Evolutionary conservation across 192 early-diverging fungal genomes (phyloP).

Genomic region (Gryganskiella cystojenkinii): DNA sequence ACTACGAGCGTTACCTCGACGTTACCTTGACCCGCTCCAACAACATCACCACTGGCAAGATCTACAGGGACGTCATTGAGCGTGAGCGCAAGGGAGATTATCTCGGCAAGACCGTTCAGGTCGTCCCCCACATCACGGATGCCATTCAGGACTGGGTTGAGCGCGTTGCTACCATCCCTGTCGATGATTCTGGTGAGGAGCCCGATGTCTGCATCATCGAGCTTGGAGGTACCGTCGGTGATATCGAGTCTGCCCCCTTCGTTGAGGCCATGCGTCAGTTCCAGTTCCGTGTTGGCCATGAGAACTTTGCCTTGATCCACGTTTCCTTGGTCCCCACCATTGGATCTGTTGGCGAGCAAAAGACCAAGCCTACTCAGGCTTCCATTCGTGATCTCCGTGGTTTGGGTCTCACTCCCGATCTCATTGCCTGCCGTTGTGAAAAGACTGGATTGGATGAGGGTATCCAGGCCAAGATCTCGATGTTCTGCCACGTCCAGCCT

Average conservation of each 20-base stretch:
- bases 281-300: conserved; percentile 98
- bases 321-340: conserved; percentile 98
- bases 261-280: conserved; percentile 99
- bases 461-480: conserved; percentile 93
- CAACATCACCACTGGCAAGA: conserved; percentile 99
- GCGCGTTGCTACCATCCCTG: conserved; percentile 90
- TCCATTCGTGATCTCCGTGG: conserved; percentile 95
- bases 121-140: conserved; percentile 98
- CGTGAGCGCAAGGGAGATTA: conserved; percentile 95
- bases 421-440: conserved; percentile 95
- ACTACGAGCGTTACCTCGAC: conserved; percentile 99
- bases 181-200: conserved; percentile 79
- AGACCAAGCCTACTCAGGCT: conserved; percentile 99
- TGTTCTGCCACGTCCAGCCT: conserved; percentile 98
- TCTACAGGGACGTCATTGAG: conserved; percentile 96
- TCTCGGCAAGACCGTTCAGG: conserved; percentile 98
- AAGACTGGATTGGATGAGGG: conserved; percentile 81
- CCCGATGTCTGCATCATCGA: conserved; percentile 99
- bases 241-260: conserved; percentile 99
- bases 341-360: conserved; percentile 98
- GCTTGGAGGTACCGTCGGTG: conserved; percentile 97
- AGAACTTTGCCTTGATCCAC: conserved; percentile 98
- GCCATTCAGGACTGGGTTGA: conserved; percentile 99
- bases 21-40: conserved; percentile 94
- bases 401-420: conserved; percentile 93